A percentile compares a stretch with the other conserved stretches of the same genome.
phyloP scores from a whole-genome alignment of 1,284 basidiomycete species.

The Boletellus sp. region DNA sequence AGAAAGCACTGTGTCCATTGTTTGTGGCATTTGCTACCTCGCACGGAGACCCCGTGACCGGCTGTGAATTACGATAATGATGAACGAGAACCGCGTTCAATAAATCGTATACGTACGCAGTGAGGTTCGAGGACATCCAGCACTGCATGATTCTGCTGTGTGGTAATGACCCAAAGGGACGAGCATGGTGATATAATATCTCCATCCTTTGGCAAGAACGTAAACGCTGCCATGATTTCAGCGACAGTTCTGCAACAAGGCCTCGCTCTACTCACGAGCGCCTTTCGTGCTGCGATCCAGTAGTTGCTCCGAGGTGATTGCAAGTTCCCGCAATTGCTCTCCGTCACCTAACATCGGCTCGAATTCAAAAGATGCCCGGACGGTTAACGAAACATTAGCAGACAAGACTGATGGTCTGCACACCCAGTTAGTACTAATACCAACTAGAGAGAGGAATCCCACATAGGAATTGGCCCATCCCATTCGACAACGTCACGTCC shows the following conservation, averaged over 20 bases:
- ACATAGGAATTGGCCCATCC: background rate
- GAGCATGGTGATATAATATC: background rate
- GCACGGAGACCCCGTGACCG: background rate
- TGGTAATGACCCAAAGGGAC: background rate
- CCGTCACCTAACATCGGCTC: background rate
- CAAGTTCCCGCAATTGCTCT: background rate
- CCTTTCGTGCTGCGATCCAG: background rate
- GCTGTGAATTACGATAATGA: background rate
- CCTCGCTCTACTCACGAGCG: background rate
- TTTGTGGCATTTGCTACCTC: conserved; percentile 2
- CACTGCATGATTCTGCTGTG: background rate
- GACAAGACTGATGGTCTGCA: background rate
- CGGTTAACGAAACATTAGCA: background rate
- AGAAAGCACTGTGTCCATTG: background rate
- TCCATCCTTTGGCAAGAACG: background rate
- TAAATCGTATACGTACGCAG: background rate
- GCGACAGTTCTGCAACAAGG: background rate
- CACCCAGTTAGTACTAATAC: background rate
- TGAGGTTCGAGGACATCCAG: background rate
- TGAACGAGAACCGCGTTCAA: background rate
- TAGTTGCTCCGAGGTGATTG: background rate
- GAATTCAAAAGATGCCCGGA: background rate
- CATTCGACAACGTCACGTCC: background rate
- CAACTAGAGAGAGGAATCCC: background rate
- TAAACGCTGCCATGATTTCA: background rate